Base-by-base conservation (phyloP, 208 protist genomes). In the Leishmania mexicana region DNA sequence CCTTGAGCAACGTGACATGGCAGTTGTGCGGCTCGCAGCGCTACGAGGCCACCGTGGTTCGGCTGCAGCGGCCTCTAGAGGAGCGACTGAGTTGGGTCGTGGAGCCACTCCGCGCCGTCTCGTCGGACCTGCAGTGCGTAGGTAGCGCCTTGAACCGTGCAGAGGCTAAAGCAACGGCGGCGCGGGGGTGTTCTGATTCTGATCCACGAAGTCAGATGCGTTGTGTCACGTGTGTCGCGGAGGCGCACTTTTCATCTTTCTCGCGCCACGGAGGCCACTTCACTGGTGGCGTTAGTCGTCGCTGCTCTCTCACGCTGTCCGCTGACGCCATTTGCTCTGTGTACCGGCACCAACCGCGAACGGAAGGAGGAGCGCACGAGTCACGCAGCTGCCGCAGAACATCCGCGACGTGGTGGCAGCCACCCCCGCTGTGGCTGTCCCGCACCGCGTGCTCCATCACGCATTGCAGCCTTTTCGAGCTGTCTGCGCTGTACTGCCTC, bases 11-110 rank as follows among this genome's bases (percentile, higher is more conserved):
- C 60, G 65, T 72, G 31, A 70, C 65, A 28, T 86, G 83, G 83
- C 78, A 45, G 62, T 38, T 24, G 28, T 86, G 83, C 31, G 83
- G 83, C 3, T 45, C 31, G 73, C 83, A 83, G 78, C 83, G 78
- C 17, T 86, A 83, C 65, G 65, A 75, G n/a, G 35, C 49, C 10
- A 58, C 62, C 35, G 78, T 80, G 35, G 68, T 45, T 8, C 35
- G 64, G 31, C 64, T 19, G 65, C 71, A 73, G 5, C 60, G 17
- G 3, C 4, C n/a, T 21, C 78, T 58, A 7, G 73, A 71, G 5
- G 60, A 19, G 31, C 11, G 21, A 31, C n/a, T 21, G 54, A 49
- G 68, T 57, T 86, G 83, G 83, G 28, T 54, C 0, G 83, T 86
- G 73, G 78, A 71, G 13, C 83, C 83, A 38, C 28, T 86, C 45